A percentile compares a stretch with the other conserved stretches of the same genome.
These are phyloP conservation scores for Eimeria brunetti DNA, from an alignment of 169 alveolate species.

Conservation along the genomic window DNA sequence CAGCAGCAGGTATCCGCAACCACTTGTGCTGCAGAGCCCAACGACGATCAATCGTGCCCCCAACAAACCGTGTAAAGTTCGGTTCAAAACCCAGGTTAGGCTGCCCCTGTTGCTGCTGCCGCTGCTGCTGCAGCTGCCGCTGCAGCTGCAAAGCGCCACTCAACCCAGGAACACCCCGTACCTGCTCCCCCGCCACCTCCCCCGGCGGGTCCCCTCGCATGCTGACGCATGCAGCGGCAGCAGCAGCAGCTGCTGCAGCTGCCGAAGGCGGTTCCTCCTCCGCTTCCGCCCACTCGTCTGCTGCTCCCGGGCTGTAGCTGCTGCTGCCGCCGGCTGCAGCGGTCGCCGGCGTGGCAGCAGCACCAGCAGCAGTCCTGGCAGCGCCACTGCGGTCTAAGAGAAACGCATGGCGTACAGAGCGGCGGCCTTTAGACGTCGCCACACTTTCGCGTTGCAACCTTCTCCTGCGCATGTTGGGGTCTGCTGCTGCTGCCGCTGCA, in stretches of 20 bases:
- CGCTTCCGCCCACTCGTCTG: slow-evolving; percentile 60
- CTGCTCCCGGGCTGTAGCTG: slow-evolving; percentile 61
- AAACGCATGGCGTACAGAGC: slow-evolving; percentile 76
- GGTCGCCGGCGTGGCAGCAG: not conserved
- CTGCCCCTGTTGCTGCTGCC: slow-evolving; percentile 37
- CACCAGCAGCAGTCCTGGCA: not conserved
- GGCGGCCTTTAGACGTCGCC: slow-evolving; percentile 77
- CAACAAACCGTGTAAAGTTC: slow-evolving; percentile 79
- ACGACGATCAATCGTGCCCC: slow-evolving; percentile 80
- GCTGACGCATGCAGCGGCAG: slow-evolving; percentile 10
- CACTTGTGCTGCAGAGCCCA: slow-evolving; percentile 77
- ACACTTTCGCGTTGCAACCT: slow-evolving; percentile 52
- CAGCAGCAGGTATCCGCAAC: slow-evolving; percentile 34
- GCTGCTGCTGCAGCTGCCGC: slow-evolving; percentile 30
- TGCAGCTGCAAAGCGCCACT: not conserved
- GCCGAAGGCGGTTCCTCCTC: slow-evolving; percentile 41
- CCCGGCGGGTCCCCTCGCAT: slow-evolving; percentile 25
- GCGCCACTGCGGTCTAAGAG: slow-evolving; percentile 65
- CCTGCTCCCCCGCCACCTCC: slow-evolving; percentile 36
- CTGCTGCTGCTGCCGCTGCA: slow-evolving; percentile 58
- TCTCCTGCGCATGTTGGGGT: not conserved
- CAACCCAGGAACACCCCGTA: not conserved
- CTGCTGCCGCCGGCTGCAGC: slow-evolving; percentile 25
- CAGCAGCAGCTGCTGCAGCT: slow-evolving; percentile 5
- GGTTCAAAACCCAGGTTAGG: slow-evolving; percentile 73